Conservation (phyloP, 2,329 filamentous ascomycete genomes). For the Alternaria viburni region DNA sequence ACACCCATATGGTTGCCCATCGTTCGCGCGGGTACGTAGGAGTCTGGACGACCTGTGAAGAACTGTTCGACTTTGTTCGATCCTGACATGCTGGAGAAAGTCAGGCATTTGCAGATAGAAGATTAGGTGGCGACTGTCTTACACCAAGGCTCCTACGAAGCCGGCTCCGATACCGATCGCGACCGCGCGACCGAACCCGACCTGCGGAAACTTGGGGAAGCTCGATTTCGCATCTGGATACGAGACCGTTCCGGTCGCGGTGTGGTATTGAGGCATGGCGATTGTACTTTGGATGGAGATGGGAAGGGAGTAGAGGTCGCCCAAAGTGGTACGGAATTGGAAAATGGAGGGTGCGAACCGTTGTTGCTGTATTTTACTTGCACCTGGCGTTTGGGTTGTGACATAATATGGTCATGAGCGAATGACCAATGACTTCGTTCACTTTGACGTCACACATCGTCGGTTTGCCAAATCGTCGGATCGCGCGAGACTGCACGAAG, state of each 20-base stretch:
- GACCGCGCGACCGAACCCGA: slow-evolving; percentile 24
- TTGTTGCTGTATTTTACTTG: background rate
- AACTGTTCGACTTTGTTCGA: slow-evolving; percentile 37
- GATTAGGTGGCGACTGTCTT: background rate
- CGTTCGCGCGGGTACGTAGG: slow-evolving; percentile 41
- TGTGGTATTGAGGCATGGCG: slow-evolving; percentile 24
- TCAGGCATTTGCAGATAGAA: background rate
- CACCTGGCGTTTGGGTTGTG: background rate
- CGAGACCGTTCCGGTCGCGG: slow-evolving; percentile 13
- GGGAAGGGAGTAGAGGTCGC: background rate
- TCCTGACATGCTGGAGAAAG: slow-evolving; percentile 32
- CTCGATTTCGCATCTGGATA: slow-evolving; percentile 24
- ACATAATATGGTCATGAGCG: background rate
- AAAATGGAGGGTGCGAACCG: background rate
- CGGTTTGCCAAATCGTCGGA: background rate
- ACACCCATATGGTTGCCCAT: slow-evolving; percentile 35
- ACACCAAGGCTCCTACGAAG: slow-evolving; percentile 22
- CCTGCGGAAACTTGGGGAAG: slow-evolving; percentile 23
- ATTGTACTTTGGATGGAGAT: too few species aligned
- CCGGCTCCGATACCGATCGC: slow-evolving; percentile 27
- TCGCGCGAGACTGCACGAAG: background rate
- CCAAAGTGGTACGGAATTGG: background rate
- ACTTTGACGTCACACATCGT: slow-evolving; percentile 11
- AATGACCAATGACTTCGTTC: background rate
- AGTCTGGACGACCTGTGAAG: slow-evolving; percentile 36